A percentile compares a stretch with the other conserved stretches of the same genome.
Conservation (phyloP, 2,329 filamentous ascomycete genomes). For the Periconia sp. region DNA sequence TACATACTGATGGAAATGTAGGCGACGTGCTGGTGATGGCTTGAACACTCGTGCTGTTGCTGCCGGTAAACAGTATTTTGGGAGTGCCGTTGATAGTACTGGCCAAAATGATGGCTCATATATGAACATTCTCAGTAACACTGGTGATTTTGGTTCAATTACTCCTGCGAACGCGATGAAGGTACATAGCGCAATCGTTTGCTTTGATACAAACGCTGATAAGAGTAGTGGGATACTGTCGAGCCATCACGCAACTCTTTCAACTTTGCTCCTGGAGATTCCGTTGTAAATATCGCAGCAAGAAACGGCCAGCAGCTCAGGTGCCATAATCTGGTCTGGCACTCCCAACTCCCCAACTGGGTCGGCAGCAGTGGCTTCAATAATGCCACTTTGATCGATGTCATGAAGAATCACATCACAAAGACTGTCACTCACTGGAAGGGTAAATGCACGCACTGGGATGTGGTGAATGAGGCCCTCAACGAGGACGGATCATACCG, state of each 20-base stretch:
- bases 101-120: slow-evolving; percentile 22
- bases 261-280: slow-evolving; percentile 30
- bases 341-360: slow-evolving; percentile 45
- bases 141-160: slow-evolving; percentile 25
- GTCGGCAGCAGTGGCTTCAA: slow-evolving; percentile 33
- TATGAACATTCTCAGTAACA: slow-evolving; percentile 20
- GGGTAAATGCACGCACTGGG: slow-evolving; percentile 43
- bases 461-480: slow-evolving; percentile 46
- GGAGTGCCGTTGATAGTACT: slow-evolving; percentile 27
- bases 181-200: slow-evolving; percentile 2
- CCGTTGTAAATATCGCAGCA: slow-evolving; percentile 28
- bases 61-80: slow-evolving; percentile 27
- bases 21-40: slow-evolving; percentile 20
- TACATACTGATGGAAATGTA: slow-evolving; percentile 5
- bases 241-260: slow-evolving; percentile 33
- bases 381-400: slow-evolving; percentile 44
- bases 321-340: slow-evolving; percentile 48
- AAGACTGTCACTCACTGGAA: slow-evolving; percentile 43
- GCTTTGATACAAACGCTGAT: neutral
- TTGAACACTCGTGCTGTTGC: slow-evolving; percentile 24
- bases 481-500: slow-evolving; percentile 46
- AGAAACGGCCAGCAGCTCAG: slow-evolving; percentile 37
- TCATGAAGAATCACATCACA: slow-evolving; percentile 48
- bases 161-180: slow-evolving; percentile 27
- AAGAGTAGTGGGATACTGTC: slow-evolving; percentile 31